These are phyloP conservation scores for Cladosporium sp. DNA, from an alignment of 2,329 filamentous ascomycete species.

Conservation along the genomic window DNA sequence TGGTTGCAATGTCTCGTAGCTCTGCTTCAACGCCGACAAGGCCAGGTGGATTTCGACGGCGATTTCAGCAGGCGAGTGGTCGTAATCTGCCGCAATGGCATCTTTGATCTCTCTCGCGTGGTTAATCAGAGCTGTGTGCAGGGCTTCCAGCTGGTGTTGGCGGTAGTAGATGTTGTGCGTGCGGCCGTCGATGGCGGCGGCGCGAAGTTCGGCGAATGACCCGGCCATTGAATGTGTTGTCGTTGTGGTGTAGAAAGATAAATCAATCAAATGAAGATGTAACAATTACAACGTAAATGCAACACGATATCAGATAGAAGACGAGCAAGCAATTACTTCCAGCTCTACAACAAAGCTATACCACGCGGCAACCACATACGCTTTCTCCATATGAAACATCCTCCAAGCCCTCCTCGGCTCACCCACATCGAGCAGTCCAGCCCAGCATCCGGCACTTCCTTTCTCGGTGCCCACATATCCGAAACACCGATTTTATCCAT, in stretches of 20 bases:
- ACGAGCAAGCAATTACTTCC: not conserved
- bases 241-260: not conserved
- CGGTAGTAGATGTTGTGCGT: slow-evolving; percentile 49
- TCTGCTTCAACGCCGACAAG: slow-evolving; percentile 41
- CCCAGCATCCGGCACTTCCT: not conserved
- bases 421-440: not conserved
- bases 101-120: slow-evolving; percentile 40
- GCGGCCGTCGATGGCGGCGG: slow-evolving; percentile 48
- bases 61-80: slow-evolving; percentile 39
- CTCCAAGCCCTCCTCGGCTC: no score
- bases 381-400: not conserved
- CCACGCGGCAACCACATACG: not conserved
- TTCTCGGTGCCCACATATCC: slow-evolving; percentile 3
- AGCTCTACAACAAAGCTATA: not conserved
- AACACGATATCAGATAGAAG: not conserved
- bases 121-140: slow-evolving; percentile 43
- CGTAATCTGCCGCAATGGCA: slow-evolving; percentile 45
- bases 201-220: slow-evolving; percentile 38
- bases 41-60: slow-evolving; percentile 45
- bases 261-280: not conserved
- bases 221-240: not conserved
- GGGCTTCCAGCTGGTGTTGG: slow-evolving; percentile 47
- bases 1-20: slow-evolving; percentile 44
- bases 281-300: not conserved
- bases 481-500: not conserved